Evolutionary conservation across 108 stramenopile genomes (phyloP), one percentile per base, ranked within the genome.

Genomic region (Epipyxis sp.): DNA sequence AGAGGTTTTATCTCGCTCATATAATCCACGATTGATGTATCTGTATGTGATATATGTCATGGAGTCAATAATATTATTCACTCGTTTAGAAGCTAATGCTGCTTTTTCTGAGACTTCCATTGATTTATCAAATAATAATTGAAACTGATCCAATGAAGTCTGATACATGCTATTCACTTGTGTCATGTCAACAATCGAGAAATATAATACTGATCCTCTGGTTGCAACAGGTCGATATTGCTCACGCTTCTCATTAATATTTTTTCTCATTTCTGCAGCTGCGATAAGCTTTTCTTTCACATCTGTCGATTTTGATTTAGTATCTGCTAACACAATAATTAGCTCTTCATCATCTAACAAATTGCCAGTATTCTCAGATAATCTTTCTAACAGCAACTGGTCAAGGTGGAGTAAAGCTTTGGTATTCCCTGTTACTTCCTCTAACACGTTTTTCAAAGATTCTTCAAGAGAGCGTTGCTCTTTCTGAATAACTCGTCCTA

Each of bases 91-190:
- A n/a, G 84, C 59, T 30, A 79, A 29, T 13, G 30, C 30, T 42
- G 69, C 40, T 58, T 77, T 76, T 58, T 87, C 86, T 41, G 86
- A 76, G 32, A 76, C 37, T 50, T 84, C 81, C 86, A 87, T 87
- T 34, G 79, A 46, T 29, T 29, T 1, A 20, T 78, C 43, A 72
- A 87, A 87, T 34, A 85, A 40, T 25, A 34, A 40, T 44, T 83
- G 69, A 82, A 87, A 87, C 76, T 87, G 86, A 34, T 82, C 84
- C 3, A 87, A 69, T 30, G 50, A 61, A 1, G 86, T 85, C 61
- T 87, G 84, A 80, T 87, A 87, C 86, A 87, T 87, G 39, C 69
- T 46, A 79, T 87, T 87, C 37, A 85, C 78, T 76, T 71, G 34
- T 39, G 40, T 39, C 77, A 87, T 78, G 27, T 84, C 84, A 30